A percentile compares a stretch with the other conserved stretches of the same genome.
Evolutionary conservation across 2,329 filamentous ascomycete species (phyloP).

Genomic region (Albophoma yamanashiensis): DNA sequence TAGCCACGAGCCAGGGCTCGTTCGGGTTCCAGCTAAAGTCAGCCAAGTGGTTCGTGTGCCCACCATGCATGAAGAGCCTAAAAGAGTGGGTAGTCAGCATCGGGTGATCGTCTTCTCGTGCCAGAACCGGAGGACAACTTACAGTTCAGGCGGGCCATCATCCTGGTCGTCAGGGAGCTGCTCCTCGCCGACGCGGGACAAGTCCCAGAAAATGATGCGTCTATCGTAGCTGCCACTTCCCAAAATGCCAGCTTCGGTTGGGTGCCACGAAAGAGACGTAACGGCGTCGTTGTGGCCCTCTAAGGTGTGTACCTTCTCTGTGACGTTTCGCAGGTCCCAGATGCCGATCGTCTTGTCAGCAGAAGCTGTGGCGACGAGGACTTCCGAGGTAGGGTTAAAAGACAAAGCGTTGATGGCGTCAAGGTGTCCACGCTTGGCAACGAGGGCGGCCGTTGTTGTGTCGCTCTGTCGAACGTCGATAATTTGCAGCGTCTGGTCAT

Average conservation of each 20-base stretch:
- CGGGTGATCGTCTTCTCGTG: not conserved
- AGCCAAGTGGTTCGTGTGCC: conserved; percentile 91
- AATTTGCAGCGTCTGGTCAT: conserved; percentile 88
- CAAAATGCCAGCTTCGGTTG: conserved; percentile 76
- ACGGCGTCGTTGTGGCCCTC: conserved; percentile 85
- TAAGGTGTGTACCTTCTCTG: conserved; percentile 79
- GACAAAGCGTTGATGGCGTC: conserved; percentile 95
- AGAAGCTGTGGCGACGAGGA: conserved; percentile 82
- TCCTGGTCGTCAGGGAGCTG: conserved; percentile 91
- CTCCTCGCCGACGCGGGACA: conserved; percentile 85
- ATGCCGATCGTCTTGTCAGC: conserved; percentile 91
- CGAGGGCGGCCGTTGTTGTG: conserved; percentile 56
- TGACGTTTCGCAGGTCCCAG: conserved; percentile 89
- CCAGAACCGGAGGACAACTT: conserved; percentile 26
- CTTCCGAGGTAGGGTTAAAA: conserved; percentile 88
- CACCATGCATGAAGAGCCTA: conserved; percentile 95
- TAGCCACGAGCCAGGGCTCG: conserved; percentile 93
- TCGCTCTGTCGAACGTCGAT: conserved; percentile 69
- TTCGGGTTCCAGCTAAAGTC: conserved; percentile 98
- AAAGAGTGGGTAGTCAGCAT: conserved; percentile 10
- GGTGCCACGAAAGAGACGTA: conserved; percentile 91
- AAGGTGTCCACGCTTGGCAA: conserved; percentile 63
- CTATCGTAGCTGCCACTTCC: conserved; percentile 90
- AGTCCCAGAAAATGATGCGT: conserved; percentile 92
- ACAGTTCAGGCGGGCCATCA: conserved; percentile 91